Evolutionary conservation across 257 asterid genomes (phyloP), one percentile per base, ranked within the genome.

Genomic region (Plantago major): DNA sequence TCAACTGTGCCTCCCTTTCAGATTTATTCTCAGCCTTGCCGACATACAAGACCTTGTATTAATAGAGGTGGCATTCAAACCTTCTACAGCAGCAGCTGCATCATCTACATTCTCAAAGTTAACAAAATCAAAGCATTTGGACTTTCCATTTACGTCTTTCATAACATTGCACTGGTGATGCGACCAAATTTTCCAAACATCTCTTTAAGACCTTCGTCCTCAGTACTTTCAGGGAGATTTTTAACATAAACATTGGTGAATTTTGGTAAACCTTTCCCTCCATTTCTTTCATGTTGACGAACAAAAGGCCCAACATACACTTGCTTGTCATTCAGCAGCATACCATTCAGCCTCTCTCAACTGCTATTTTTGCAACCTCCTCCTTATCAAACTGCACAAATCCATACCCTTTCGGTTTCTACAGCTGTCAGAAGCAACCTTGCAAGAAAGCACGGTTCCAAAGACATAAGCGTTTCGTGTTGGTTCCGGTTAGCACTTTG

Each of bases 311-410:
- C 94, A 17, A 89, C 94, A 37, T 77, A 85, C 3, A 87, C 94
- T 66, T 89, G 83, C 74, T 83, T 89, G 47, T 82, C 97, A 17
- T 89, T 87, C 33, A 89, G 67, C 30, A 89, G 64, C 97, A 89
- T 87, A 14, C 95, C 95, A 46, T 87, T 80, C 46, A 89, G 57
- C 48, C 71, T 55, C 26, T 71, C 68, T n/a, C n/a, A 50, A 83
- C 82, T 3, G 95, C 94, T 17, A 19, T 65, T 45, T 81, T 84
- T 14, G 97, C 95, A 33, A 90, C 79, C 63, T 87, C 88, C 26
- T 87, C 92, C 42, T 74, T 68, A 15, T 87, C 94, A 58, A 78
- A 89, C 65, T 89, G 97, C 30, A 89, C 94, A n/a, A 89, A 89
- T 0, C 95, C 97, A 38, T 86, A 81, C 15, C 97, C 97, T 67